phyloP scores from a whole-genome alignment of 306 rosid species.

The Lathyrus oleraceus region DNA sequence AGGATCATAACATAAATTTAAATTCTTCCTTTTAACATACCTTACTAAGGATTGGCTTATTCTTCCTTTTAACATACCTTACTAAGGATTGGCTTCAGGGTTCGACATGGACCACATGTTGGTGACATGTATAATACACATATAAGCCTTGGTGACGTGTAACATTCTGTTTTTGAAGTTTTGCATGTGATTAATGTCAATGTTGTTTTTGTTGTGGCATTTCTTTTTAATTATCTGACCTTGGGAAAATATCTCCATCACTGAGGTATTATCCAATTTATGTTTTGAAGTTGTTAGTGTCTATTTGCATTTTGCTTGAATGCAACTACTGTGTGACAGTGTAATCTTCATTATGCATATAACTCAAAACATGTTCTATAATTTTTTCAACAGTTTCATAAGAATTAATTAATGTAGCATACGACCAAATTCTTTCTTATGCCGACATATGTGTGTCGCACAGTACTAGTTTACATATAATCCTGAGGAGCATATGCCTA shows the following conservation, averaged over 20 bases:
- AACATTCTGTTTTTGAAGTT: not conserved
- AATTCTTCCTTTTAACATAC: conserved; percentile 43
- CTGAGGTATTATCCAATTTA: not conserved
- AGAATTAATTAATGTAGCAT: not conserved
- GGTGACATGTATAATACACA: conserved; percentile 86
- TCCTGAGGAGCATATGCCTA: not conserved
- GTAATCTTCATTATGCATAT: too few relatives aligned
- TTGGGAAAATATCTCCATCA: not conserved
- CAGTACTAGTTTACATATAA: too few relatives aligned
- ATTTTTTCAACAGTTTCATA: not conserved
- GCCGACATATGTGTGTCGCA: too few relatives aligned
- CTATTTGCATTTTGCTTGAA: not conserved
- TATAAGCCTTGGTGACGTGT: conserved; percentile 93
- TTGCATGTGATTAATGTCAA: not conserved
- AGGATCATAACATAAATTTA: conserved; percentile 11
- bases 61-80: too few relatives aligned
- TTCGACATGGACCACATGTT: conserved; percentile 94
- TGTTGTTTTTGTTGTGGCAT: not conserved
- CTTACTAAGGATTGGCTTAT: conserved; percentile 92
- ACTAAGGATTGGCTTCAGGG: too few relatives aligned
- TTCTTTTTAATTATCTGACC: not conserved
- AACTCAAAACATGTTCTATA: not conserved
- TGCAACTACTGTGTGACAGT: not conserved
- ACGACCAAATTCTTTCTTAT: not conserved
- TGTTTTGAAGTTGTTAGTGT: not conserved